These are phyloP conservation scores for Salix brachista DNA, from an alignment of 345 rosid genomes.

Conservation along the genomic window DNA sequence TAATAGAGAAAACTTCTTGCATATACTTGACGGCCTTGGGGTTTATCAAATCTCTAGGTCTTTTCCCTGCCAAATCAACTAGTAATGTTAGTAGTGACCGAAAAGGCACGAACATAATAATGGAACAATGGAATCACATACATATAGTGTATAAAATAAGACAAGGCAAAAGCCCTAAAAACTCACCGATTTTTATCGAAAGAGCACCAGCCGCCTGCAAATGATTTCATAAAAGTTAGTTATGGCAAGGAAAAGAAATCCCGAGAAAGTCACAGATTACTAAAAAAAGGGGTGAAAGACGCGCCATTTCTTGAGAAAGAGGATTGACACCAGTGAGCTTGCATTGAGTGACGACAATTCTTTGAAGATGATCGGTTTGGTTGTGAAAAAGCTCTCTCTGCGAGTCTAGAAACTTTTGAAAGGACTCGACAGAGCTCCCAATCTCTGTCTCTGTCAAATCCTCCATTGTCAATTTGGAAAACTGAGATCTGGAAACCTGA, in stretches of 20 bases:
- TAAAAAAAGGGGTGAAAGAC: conserved; percentile 7
- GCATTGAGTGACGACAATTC: conserved; percentile 81
- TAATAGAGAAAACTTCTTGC: conserved; percentile 84
- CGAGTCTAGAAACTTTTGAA: conserved; percentile 51
- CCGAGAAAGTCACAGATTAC: too few species aligned
- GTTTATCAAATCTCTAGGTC: conserved; percentile 92
- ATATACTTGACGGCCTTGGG: conserved; percentile 91
- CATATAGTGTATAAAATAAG: not conserved
- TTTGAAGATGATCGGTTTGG: conserved; percentile 82
- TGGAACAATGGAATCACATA: not conserved
- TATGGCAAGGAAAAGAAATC: not conserved
- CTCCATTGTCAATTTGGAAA: conserved; percentile 21
- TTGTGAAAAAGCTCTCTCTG: conserved; percentile 73
- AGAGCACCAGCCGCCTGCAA: conserved; percentile 94
- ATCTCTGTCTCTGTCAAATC: conserved; percentile 35
- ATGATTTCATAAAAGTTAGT: conserved; percentile 2
- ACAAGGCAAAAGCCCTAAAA: not conserved
- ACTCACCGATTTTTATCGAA: conserved; percentile 91
- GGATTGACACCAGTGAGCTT: conserved; percentile 95
- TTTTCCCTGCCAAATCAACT: conserved; percentile 60
- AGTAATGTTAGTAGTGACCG: not conserved
- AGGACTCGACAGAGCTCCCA: conserved; percentile 63
- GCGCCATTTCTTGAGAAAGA: conserved; percentile 95
- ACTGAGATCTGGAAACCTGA: conserved; percentile 5
- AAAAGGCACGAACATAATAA: not conserved